phyloP scores from a whole-genome alignment of 768 basidiomycete species.

The Lepiota subincarnata region DNA sequence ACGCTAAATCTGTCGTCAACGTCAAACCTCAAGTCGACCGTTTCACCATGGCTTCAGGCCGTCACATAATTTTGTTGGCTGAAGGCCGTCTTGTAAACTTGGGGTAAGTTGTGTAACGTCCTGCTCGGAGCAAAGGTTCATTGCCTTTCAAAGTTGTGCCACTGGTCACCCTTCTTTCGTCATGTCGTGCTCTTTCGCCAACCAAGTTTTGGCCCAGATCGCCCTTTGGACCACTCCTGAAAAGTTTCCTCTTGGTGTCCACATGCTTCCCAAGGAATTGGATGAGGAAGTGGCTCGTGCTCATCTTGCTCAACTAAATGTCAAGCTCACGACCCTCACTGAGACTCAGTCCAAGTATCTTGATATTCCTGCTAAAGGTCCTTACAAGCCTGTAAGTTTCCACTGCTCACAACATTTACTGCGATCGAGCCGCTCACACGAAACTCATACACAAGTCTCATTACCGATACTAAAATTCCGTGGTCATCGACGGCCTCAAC shows the following conservation, averaged over 20 bases:
- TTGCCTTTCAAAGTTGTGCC: constrained; percentile 58
- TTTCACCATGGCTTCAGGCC: constrained; percentile 87
- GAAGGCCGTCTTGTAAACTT: constrained; percentile 99
- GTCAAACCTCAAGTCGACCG: constrained; percentile 99
- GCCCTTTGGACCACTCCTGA: constrained; percentile 93
- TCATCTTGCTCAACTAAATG: constrained; percentile 85
- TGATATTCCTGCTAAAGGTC: constrained; percentile 80
- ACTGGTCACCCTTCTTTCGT: constrained; percentile 99
- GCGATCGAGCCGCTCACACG: constrained; percentile 1
- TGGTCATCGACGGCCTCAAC: constrained; percentile 67
- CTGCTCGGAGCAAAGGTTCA: constrained; percentile 1
- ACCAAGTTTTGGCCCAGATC: constrained; percentile 98
- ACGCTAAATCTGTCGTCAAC: constrained; percentile 79
- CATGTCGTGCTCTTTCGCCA: constrained; percentile 99
- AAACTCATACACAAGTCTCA: constrained; percentile 23
- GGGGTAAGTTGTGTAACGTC: constrained; percentile 48
- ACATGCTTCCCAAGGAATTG: constrained; percentile 97
- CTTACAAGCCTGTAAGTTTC: constrained; percentile 47
- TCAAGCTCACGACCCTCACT: constrained; percentile 83
- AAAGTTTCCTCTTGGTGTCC: constrained; percentile 94
- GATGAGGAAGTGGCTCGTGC: constrained; percentile 99
- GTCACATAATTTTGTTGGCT: constrained; percentile 95
- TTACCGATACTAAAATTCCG: constrained; percentile 44
- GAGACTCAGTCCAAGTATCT: constrained; percentile 83
- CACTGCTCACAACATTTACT: neutral